Percentiles rank a stretch among this genome's conserved stretches.
phyloP scores from a whole-genome alignment of 2,329 filamentous ascomycete species.

The Elsinoe batatas region DNA sequence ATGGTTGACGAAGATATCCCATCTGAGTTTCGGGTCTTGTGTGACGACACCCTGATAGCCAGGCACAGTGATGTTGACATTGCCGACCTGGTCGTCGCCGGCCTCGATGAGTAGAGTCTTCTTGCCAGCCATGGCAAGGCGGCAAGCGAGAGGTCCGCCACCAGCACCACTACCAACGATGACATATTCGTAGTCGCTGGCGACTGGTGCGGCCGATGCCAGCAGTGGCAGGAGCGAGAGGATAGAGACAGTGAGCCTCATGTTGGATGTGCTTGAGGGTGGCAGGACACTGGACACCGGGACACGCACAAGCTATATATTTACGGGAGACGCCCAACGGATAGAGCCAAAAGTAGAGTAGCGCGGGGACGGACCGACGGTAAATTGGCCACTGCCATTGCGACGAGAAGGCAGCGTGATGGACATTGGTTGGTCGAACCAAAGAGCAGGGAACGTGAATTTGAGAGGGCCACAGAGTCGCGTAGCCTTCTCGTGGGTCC shows the following conservation, averaged over 20 bases:
- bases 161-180: conserved; percentile 53
- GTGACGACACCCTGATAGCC: conserved; percentile 45
- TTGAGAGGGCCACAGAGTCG: background rate
- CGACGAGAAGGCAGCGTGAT: background rate
- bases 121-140: conserved; percentile 50
- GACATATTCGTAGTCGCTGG: conserved; percentile 47
- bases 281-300: background rate
- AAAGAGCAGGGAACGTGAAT: background rate
- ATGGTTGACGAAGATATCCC: conserved; percentile 57
- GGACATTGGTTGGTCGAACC: background rate
- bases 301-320: background rate
- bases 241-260: background rate
- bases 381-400: background rate
- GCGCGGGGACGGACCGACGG: conserved; percentile 4
- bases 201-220: background rate
- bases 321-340: background rate
- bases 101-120: conserved; percentile 53
- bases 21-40: conserved; percentile 47
- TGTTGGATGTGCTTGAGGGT: background rate
- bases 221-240: background rate
- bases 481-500: background rate
- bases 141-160: conserved; percentile 48
- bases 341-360: background rate
- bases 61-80: conserved; percentile 45
- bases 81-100: conserved; percentile 46